Evolutionary conservation across 1,139 yeast species (phyloP).

Genomic region (Taphrina flavorubra): DNA sequence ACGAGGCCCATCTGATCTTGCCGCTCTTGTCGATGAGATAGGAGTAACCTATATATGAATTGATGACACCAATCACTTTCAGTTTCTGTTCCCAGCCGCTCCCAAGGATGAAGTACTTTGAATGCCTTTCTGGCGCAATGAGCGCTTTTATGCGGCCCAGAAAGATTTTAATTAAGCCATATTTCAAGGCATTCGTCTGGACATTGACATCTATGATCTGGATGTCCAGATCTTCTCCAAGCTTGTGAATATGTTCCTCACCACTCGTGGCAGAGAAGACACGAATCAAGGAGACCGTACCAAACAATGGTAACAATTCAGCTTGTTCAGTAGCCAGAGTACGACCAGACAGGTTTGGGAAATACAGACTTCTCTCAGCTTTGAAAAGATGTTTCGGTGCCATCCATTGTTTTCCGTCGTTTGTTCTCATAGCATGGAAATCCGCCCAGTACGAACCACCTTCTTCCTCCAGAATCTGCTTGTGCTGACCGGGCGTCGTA

Average conservation of each 20-base stretch:
- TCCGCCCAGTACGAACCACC: conserved; percentile 43
- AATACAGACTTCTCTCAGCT: conserved; percentile 64
- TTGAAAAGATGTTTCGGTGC: conserved; percentile 41
- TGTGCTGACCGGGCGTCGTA: conserved; percentile 35
- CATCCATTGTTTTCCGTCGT: conserved; percentile 43
- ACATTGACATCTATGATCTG: conserved; percentile 70
- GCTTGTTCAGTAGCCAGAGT: conserved; percentile 58
- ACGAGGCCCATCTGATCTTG: conserved; percentile 87
- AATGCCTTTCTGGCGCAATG: conserved; percentile 58
- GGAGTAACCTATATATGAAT: conserved; percentile 81
- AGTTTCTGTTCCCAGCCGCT: conserved; percentile 47
- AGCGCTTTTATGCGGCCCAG: conserved; percentile 56
- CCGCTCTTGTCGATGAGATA: conserved; percentile 76
- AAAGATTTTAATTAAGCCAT: conserved; percentile 62
- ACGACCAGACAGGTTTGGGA: conserved; percentile 79
- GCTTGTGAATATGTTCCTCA: conserved; percentile 36
- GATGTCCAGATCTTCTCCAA: conserved; percentile 24
- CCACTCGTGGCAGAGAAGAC: conserved; percentile 42
- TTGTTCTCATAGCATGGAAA: conserved; percentile 42
- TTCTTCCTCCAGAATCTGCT: conserved; percentile 35
- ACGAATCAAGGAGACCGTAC: conserved; percentile 64
- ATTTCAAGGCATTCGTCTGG: conserved; percentile 74
- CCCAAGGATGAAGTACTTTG: conserved; percentile 67
- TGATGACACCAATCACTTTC: conserved; percentile 62
- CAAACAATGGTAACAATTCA: conserved; percentile 56